These are phyloP conservation scores for Capronia americana DNA, from an alignment of 2,329 filamentous ascomycete genomes.

Conservation along the genomic window DNA sequence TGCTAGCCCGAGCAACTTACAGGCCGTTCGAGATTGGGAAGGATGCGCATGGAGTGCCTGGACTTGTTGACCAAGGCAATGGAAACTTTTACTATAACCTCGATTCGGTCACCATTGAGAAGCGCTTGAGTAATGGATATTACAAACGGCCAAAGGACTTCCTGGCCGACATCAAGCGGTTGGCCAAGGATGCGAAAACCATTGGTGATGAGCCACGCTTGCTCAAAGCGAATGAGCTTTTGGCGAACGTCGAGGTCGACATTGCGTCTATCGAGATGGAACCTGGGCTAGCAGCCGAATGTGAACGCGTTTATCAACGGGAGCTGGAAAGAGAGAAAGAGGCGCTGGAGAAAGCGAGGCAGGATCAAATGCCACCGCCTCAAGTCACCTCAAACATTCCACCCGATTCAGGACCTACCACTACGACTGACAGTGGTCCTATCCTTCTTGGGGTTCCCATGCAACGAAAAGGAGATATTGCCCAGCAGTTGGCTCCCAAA, in stretches of 20 bases:
- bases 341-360: conserved; percentile 63
- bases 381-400: conserved; percentile 59
- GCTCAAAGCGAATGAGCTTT: conserved; percentile 87
- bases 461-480: conserved; percentile 53
- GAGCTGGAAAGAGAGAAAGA: conserved; percentile 73
- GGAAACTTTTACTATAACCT: conserved; percentile 95
- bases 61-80: conserved; percentile 75
- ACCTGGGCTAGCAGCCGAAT: conserved; percentile 70
- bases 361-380: conserved; percentile 53
- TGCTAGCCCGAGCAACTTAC: conserved; percentile 61
- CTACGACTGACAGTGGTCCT: conserved; percentile 50
- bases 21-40: conserved; percentile 80
- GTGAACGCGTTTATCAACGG: conserved; percentile 78
- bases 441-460: conserved; percentile 70
- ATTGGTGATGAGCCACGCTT: conserved; percentile 82
- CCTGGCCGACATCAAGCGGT: conserved; percentile 79
- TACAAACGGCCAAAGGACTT: conserved; percentile 93
- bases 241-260: conserved; percentile 93
- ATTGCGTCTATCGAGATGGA: conserved; percentile 76
- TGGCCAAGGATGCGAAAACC: conserved; percentile 83
- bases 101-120: conserved; percentile 90
- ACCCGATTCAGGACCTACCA: conserved; percentile 58
- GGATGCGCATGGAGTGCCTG: conserved; percentile 78
- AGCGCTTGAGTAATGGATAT: conserved; percentile 94
- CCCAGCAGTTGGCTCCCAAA: conserved; percentile 47